Conservation (phyloP, 768 basidiomycete genomes). For the Lactifluus echinatus region DNA sequence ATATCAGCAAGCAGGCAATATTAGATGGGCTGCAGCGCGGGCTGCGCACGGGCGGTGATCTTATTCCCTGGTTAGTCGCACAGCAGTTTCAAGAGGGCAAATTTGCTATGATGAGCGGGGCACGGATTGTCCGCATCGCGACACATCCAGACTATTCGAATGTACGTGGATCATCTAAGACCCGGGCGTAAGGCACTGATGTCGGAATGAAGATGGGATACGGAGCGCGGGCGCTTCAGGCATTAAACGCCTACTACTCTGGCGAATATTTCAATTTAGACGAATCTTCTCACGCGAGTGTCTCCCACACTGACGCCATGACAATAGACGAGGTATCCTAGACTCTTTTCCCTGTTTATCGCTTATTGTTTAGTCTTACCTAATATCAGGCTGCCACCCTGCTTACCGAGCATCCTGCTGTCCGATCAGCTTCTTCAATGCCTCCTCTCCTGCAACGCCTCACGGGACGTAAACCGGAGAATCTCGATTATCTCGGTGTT, state of each 20-base stretch:
- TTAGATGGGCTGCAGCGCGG: conserved; percentile 82
- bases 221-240: conserved; percentile 80
- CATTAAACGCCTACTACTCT: conserved; percentile 83
- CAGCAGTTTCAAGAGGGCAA: conserved; percentile 95
- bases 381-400: conserved; percentile 40
- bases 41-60: conserved; percentile 81
- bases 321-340: conserved; percentile 39
- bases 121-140: conserved; percentile 85
- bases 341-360: conserved; percentile 10
- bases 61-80: conserved; percentile 95
- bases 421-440: conserved; percentile 72
- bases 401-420: conserved; percentile 66
- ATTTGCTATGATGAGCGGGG: conserved; percentile 88
- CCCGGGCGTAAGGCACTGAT: conserved; percentile 9
- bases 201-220: conserved; percentile 77
- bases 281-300: conserved; percentile 48
- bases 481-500: conserved; percentile 89
- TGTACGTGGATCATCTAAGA: conserved; percentile 39
- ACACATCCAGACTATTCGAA: conserved; percentile 93
- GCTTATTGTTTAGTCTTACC: not conserved
- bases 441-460: conserved; percentile 88
- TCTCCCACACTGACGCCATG: conserved; percentile 51
- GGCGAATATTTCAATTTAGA: conserved; percentile 87
- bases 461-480: conserved; percentile 82
- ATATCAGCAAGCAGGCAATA: conserved; percentile 77